Conservation (phyloP, 129 eudicot genomes). For the Mikania micrantha region DNA sequence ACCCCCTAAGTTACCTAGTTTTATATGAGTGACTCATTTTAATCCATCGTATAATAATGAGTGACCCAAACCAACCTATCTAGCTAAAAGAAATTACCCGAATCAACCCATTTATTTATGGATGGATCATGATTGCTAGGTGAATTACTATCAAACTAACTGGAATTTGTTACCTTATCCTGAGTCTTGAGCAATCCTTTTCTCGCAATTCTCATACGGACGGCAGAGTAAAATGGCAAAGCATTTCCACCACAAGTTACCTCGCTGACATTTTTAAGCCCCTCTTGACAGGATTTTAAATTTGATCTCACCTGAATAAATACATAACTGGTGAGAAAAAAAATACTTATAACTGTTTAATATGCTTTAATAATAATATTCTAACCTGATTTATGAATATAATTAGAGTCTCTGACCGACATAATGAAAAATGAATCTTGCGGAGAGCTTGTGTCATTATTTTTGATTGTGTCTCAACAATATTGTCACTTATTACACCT, state of each 20-base stretch:
- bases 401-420: slow-evolving; percentile 70
- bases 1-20: background rate
- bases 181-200: slow-evolving; percentile 54
- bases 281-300: slow-evolving; percentile 32
- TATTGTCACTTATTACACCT: slow-evolving; percentile 27
- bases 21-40: background rate
- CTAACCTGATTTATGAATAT: slow-evolving; percentile 91
- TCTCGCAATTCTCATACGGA: slow-evolving; percentile 69
- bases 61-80: background rate
- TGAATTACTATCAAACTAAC: background rate
- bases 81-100: background rate
- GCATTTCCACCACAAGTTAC: slow-evolving; percentile 97
- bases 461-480: slow-evolving; percentile 41
- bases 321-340: background rate
- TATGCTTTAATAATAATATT: background rate
- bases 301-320: slow-evolving; percentile 60
- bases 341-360: background rate
- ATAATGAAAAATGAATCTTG: slow-evolving; percentile 72
- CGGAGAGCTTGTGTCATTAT: slow-evolving; percentile 88
- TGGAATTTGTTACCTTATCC: slow-evolving; percentile 46
- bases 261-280: slow-evolving; percentile 44
- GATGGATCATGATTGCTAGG: background rate
- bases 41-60: background rate
- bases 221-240: slow-evolving; percentile 84
- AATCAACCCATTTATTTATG: background rate